These are phyloP conservation scores for Barnettozyma siamensis DNA, from an alignment of 805 yeast genomes.

Conservation along the genomic window DNA sequence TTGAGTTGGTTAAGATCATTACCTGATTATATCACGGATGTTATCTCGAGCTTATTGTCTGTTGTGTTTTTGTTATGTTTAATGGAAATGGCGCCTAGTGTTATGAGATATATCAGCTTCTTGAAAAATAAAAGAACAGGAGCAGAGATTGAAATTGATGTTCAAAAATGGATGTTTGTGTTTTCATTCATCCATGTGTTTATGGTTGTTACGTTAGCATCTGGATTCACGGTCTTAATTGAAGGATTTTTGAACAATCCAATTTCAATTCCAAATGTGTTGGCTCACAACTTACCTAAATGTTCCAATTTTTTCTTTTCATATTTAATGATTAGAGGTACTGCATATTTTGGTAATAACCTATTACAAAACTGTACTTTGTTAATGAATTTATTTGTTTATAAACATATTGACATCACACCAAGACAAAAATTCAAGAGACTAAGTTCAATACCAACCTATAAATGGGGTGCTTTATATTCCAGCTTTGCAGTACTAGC, in stretches of 20 bases:
- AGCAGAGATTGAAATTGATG: slow-evolving; percentile 57
- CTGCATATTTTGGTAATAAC: slow-evolving; percentile 69
- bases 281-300: slow-evolving; percentile 78
- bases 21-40: slow-evolving; percentile 48
- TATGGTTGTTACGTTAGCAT: slow-evolving; percentile 77
- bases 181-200: slow-evolving; percentile 81
- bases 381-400: slow-evolving; percentile 31
- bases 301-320: slow-evolving; percentile 84
- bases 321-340: slow-evolving; percentile 66
- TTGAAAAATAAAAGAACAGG: slow-evolving; percentile 58
- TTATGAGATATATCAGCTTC: slow-evolving; percentile 49
- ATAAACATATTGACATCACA: slow-evolving; percentile 41
- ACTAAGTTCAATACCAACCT: slow-evolving; percentile 36
- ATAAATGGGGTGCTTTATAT: slow-evolving; percentile 74
- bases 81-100: slow-evolving; percentile 54
- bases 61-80: slow-evolving; percentile 58
- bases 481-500: slow-evolving; percentile 75
- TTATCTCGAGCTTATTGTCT: slow-evolving; percentile 61
- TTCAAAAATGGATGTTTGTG: slow-evolving; percentile 72
- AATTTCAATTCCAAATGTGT: slow-evolving; percentile 58
- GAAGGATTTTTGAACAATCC: slow-evolving; percentile 64
- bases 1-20: slow-evolving; percentile 47
- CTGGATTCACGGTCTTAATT: slow-evolving; percentile 62
- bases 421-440: slow-evolving; percentile 54
- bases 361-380: slow-evolving; percentile 56